A percentile compares a stretch with the other conserved stretches of the same genome.
Evolutionary conservation across 768 basidiomycete genomes (phyloP).

Genomic region (Tricholoma furcatifolium): DNA sequence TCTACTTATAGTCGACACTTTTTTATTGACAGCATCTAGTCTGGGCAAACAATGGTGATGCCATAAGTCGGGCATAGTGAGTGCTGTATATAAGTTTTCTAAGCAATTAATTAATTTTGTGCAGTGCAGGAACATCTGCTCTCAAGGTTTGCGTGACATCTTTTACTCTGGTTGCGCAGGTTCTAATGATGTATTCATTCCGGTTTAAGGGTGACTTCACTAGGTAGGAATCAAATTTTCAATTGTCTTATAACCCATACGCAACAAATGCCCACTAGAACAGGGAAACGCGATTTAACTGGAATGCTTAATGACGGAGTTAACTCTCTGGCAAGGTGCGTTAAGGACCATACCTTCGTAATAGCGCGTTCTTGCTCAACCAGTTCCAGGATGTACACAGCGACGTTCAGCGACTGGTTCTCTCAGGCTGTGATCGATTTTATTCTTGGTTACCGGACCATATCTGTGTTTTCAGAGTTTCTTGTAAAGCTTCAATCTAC

Average conservation of each 20-base stretch:
- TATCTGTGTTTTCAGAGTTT: slow-evolving; percentile 92
- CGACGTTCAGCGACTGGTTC: slow-evolving; percentile 95
- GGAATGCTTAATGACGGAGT: slow-evolving; percentile 95
- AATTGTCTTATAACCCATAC: background rate
- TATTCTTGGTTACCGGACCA: slow-evolving; percentile 83
- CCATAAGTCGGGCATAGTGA: slow-evolving; percentile 85
- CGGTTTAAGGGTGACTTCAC: slow-evolving; percentile 81
- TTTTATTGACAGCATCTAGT: slow-evolving; percentile 40
- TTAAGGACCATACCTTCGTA: background rate
- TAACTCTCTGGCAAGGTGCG: slow-evolving; percentile 83
- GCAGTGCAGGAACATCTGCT: slow-evolving; percentile 91
- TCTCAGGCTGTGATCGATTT: slow-evolving; percentile 94
- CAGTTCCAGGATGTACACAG: slow-evolving; percentile 72
- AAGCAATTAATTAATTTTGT: background rate
- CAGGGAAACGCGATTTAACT: slow-evolving; percentile 90
- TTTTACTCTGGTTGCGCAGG: background rate
- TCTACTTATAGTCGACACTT: background rate
- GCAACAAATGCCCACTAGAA: slow-evolving; percentile 42
- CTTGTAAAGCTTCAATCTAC: slow-evolving; percentile 82
- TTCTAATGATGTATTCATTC: slow-evolving; percentile 1
- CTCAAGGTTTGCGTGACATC: slow-evolving; percentile 62
- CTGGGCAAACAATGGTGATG: slow-evolving; percentile 99
- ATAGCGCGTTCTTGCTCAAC: background rate
- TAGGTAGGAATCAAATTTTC: slow-evolving; percentile 44
- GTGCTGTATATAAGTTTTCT: slow-evolving; percentile 25